Evolutionary conservation across 768 basidiomycete species (phyloP).

Genomic region (Punctularia strigosozonata): DNA sequence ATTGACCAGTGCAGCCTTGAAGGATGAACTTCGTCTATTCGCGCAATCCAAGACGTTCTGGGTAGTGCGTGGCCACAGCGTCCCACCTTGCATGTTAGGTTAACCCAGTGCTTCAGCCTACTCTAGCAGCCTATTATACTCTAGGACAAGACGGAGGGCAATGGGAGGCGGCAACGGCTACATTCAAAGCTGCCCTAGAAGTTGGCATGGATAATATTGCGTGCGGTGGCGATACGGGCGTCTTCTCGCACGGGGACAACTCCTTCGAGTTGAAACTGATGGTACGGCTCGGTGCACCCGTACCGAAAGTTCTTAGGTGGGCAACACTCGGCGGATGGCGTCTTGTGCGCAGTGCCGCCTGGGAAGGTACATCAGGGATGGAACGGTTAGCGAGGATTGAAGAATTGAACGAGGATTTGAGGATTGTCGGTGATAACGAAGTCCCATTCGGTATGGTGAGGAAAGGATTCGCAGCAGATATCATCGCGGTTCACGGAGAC

Average conservation of each 20-base stretch:
- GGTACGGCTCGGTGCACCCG: slow-evolving; percentile 41
- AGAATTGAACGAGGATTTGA: slow-evolving; percentile 14
- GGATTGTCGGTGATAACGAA: slow-evolving; percentile 31
- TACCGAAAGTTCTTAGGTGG: slow-evolving; percentile 43
- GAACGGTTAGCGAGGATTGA: slow-evolving; percentile 16
- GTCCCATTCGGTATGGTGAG: slow-evolving; percentile 43
- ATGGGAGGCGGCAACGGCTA: slow-evolving; percentile 27
- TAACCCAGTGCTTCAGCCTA: no score
- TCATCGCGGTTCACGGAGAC: slow-evolving; percentile 26
- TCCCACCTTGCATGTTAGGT: no score
- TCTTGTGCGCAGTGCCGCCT: slow-evolving; percentile 34
- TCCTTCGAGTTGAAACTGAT: slow-evolving; percentile 50
- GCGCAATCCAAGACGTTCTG: slow-evolving; percentile 3
- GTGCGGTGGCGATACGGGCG: slow-evolving; percentile 56
- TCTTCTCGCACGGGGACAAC: slow-evolving; percentile 50
- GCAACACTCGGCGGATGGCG: slow-evolving; percentile 49
- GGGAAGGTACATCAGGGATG: slow-evolving; percentile 25
- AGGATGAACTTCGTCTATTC: slow-evolving; percentile 2
- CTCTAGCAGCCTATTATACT: slow-evolving; percentile 38
- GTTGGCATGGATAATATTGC: slow-evolving; percentile 36
- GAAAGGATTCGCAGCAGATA: slow-evolving; percentile 44
- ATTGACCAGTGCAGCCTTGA: slow-evolving; percentile 4
- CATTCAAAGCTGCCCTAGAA: slow-evolving; percentile 35
- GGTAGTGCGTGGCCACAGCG: no score
- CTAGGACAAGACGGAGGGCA: slow-evolving; percentile 9